These are phyloP conservation scores for Yamadazyma jaroonii DNA, from an alignment of 1,139 yeast genomes.

Conservation along the genomic window DNA sequence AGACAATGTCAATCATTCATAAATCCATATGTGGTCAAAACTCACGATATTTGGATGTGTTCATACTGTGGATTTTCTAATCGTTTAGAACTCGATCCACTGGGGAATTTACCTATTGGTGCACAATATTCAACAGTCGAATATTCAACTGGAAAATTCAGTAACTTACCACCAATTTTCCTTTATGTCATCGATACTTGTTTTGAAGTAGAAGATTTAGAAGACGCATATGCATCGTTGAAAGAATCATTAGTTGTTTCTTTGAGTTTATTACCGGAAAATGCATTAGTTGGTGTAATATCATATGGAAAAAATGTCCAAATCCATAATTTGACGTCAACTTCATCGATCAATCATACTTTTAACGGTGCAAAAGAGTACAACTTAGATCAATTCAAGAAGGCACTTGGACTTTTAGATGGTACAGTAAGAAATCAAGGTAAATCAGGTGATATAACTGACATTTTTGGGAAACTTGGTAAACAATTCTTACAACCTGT, in stretches of 20 bases:
- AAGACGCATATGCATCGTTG: slow-evolving; percentile 43
- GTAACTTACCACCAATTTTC: slow-evolving; percentile 50
- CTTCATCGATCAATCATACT: slow-evolving; percentile 27
- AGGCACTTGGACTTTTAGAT: slow-evolving; percentile 51
- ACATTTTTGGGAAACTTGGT: slow-evolving; percentile 26
- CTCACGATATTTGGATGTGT: slow-evolving; percentile 58
- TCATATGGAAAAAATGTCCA: slow-evolving; percentile 66
- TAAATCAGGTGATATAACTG: slow-evolving; percentile 6
- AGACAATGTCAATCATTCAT: slow-evolving; percentile 59
- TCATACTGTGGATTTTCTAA: slow-evolving; percentile 59
- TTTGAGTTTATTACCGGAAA: slow-evolving; percentile 57
- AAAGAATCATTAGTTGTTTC: slow-evolving; percentile 54
- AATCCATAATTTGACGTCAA: slow-evolving; percentile 53
- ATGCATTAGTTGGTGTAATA: slow-evolving; percentile 56
- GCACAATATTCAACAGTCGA: slow-evolving; percentile 44
- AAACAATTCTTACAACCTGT: slow-evolving; percentile 46
- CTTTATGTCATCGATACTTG: slow-evolving; percentile 69
- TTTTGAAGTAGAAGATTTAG: slow-evolving; percentile 37
- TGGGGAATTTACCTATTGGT: slow-evolving; percentile 13
- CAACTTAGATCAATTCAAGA: slow-evolving; percentile 48
- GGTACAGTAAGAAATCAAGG: slow-evolving; percentile 9
- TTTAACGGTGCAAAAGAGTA: slow-evolving; percentile 65
- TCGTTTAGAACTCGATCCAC: slow-evolving; percentile 27
- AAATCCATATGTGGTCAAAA: slow-evolving; percentile 50
- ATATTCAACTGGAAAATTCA: slow-evolving; percentile 48